Conservation (phyloP, 305 asterid genomes). For the Solanum aculeatissimum region DNA sequence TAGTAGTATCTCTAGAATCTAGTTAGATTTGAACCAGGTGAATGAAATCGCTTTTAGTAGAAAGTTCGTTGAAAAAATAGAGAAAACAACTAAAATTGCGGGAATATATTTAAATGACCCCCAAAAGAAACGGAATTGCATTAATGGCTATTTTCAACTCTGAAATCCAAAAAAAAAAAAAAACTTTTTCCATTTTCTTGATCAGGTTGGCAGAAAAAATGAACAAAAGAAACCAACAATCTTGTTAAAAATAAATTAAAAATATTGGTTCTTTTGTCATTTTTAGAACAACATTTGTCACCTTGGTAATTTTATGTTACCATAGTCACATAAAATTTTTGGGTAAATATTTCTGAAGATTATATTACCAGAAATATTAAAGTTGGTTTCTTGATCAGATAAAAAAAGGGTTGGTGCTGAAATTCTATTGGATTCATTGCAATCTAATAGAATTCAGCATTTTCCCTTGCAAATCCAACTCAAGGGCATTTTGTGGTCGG, state of each 20-base stretch:
- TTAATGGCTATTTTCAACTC: constrained; percentile 13
- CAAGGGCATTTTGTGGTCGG: background rate
- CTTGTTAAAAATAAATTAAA: background rate
- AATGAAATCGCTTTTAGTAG: background rate
- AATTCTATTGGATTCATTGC: constrained; percentile 20
- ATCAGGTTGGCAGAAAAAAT: constrained; percentile 14
- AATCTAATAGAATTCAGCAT: constrained; percentile 34
- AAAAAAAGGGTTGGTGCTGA: constrained; percentile 24
- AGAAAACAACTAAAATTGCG: constrained; percentile 15
- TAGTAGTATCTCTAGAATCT: background rate
- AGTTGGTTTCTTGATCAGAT: background rate
- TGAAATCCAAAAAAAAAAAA: background rate
- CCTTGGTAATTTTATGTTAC: background rate
- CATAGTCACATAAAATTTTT: background rate
- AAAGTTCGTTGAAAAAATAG: background rate
- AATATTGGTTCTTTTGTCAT: background rate
- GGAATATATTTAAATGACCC: constrained; percentile 3
- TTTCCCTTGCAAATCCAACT: constrained; percentile 2
- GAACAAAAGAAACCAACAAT: background rate
- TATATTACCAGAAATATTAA: background rate
- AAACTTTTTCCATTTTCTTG: constrained; percentile 4
- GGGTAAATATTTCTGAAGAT: background rate
- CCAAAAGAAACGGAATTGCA: background rate
- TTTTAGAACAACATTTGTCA: background rate
- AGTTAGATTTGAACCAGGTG: background rate